phyloP scores from a whole-genome alignment of 176 grass and related monocot species.

The Lolium multiflorum region DNA sequence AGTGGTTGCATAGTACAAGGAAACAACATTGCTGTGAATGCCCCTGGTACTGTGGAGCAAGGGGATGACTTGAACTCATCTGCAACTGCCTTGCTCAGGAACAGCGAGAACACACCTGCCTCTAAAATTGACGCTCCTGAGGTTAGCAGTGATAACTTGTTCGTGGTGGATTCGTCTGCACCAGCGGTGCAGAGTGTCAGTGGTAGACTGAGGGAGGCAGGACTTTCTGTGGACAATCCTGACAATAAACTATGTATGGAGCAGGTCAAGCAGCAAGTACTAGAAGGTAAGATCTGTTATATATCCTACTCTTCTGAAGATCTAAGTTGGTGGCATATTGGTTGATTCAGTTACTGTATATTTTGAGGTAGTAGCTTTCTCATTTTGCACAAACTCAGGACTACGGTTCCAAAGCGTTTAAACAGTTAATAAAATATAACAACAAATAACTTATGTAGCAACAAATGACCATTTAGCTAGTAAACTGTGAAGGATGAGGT shows the following conservation, averaged over 20 bases:
- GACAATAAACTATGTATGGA: background rate
- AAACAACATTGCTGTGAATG: conserved; percentile 12
- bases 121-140: background rate
- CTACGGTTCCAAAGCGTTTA: background rate
- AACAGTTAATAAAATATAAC: background rate
- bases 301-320: background rate
- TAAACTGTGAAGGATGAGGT: background rate
- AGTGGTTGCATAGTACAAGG: conserved; percentile 31
- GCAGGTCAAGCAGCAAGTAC: conserved; percentile 22
- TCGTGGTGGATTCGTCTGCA: conserved; percentile 6
- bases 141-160: conserved; percentile 16
- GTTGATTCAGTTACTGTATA: background rate
- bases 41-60: background rate
- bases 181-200: conserved; percentile 32
- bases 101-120: conserved; percentile 32
- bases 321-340: background rate
- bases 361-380: background rate
- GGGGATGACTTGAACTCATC: background rate
- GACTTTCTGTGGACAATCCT: conserved; percentile 3
- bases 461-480: background rate
- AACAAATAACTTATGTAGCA: background rate
- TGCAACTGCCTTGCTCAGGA: conserved; percentile 6
- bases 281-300: conserved; percentile 35
- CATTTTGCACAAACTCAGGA: background rate
- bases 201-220: background rate